Conservation (phyloP, 2,329 filamentous ascomycete genomes). For the Paramyrothecium sp. region DNA sequence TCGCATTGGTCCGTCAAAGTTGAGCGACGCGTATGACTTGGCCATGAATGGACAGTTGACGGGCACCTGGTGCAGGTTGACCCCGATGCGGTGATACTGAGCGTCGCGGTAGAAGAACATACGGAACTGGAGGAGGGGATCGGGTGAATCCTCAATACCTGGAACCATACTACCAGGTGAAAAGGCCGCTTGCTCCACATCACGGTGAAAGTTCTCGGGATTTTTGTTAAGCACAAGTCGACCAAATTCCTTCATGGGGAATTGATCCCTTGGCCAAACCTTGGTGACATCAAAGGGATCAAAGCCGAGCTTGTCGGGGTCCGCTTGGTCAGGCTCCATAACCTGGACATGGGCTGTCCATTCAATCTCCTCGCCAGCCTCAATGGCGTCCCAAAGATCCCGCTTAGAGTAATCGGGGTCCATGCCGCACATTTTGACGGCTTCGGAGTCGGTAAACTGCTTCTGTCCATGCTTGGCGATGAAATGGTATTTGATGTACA, state of each 20-base stretch:
- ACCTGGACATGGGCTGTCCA: conserved; percentile 65
- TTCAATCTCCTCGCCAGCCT: conserved; percentile 55
- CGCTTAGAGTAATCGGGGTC: conserved; percentile 62
- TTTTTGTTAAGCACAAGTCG: conserved; percentile 64
- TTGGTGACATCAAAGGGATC: conserved; percentile 69
- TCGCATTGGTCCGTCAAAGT: not conserved
- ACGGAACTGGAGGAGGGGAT: conserved; percentile 58
- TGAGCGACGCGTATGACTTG: not conserved
- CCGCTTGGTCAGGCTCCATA: conserved; percentile 58
- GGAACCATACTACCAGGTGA: conserved; percentile 63
- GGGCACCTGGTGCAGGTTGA: conserved; percentile 64
- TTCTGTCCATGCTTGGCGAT: conserved; percentile 62
- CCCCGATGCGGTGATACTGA: conserved; percentile 59
- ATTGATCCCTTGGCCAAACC: conserved; percentile 62
- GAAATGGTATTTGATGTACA: conserved; percentile 63
- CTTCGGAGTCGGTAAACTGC: conserved; percentile 57
- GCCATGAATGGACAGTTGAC: conserved; percentile 52
- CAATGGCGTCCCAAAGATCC: conserved; percentile 63
- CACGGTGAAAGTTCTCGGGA: conserved; percentile 62
- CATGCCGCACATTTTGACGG: conserved; percentile 46
- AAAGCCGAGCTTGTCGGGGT: conserved; percentile 50
- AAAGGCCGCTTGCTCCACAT: conserved; percentile 64
- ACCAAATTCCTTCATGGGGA: conserved; percentile 60
- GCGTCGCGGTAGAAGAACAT: conserved; percentile 61
- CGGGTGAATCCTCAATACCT: conserved; percentile 58